A percentile compares a stretch with the other conserved stretches of the same genome.
phyloP scores from a whole-genome alignment of 352 stramenopile genomes.

The Globisporangium iwayamae region DNA sequence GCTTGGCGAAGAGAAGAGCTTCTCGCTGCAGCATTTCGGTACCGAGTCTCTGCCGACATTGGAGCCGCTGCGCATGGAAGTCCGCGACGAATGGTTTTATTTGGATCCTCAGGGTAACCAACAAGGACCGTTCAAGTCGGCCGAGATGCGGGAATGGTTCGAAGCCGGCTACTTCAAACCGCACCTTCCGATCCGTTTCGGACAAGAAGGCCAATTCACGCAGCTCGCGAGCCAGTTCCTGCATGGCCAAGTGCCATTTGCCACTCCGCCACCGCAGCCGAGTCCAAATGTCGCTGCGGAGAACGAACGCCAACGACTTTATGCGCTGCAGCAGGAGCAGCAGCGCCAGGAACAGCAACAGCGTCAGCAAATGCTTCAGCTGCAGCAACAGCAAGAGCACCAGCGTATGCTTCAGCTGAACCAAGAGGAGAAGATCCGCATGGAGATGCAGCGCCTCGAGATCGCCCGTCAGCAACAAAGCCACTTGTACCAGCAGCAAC shows the following conservation, averaged over 20 bases:
- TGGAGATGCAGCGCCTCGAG: slow-evolving; percentile 81
- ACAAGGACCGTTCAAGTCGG: slow-evolving; percentile 82
- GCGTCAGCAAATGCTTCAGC: slow-evolving; percentile 55
- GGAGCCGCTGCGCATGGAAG: slow-evolving; percentile 34
- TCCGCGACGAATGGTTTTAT: slow-evolving; percentile 84
- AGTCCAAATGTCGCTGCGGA: slow-evolving; percentile 10
- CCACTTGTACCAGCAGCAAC: slow-evolving; percentile 53
- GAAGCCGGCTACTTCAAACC: slow-evolving; percentile 88
- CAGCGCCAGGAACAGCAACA: slow-evolving; percentile 56
- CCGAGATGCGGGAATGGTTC: slow-evolving; percentile 88
- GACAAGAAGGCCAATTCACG: slow-evolving; percentile 67
- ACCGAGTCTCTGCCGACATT: slow-evolving; percentile 21
- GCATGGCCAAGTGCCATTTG: slow-evolving; percentile 69
- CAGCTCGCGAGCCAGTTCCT: slow-evolving; percentile 74
- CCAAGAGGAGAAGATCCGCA: slow-evolving; percentile 74
- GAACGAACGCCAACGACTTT: slow-evolving; percentile 51
- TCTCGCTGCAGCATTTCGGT: slow-evolving; percentile 22
- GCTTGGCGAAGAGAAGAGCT: slow-evolving; percentile 33
- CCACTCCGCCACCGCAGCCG: slow-evolving; percentile 24
- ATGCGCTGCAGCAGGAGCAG: slow-evolving; percentile 63
- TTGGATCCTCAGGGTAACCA: slow-evolving; percentile 79
- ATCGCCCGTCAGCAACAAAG: slow-evolving; percentile 65
- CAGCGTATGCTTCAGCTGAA: slow-evolving; percentile 66
- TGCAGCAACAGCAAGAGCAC: slow-evolving; percentile 66
- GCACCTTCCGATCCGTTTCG: slow-evolving; percentile 83